A percentile compares a stretch with the other conserved stretches of the same genome.
Conservation (phyloP, 176 grass and related monocot genomes). For the Juncus effusus region DNA sequence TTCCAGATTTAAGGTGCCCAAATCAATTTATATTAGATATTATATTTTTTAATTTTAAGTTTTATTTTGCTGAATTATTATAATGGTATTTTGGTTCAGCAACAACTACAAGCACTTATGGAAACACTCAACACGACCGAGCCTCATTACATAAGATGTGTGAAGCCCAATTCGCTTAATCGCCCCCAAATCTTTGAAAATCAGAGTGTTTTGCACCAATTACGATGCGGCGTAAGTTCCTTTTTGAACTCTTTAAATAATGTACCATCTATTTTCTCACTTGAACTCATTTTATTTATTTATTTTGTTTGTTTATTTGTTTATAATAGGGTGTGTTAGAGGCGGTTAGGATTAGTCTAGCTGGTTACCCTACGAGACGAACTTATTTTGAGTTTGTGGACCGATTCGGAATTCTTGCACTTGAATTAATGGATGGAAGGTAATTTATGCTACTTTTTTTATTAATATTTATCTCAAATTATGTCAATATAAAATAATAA, state of each 20-base stretch:
- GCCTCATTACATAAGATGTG: conserved; percentile 90
- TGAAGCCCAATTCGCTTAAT: conserved; percentile 96
- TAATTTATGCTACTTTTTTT: conserved; percentile 25
- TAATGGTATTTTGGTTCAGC: conserved; percentile 39
- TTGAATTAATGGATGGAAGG: conserved; percentile 68
- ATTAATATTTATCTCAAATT: conserved; percentile 7
- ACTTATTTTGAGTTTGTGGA: conserved; percentile 96
- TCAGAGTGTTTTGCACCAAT: conserved; percentile 89
- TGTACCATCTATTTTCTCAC: not conserved
- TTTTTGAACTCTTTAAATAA: conserved; percentile 9
- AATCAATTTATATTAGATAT: not conserved
- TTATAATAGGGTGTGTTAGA: conserved; percentile 84
- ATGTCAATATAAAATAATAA: not conserved
- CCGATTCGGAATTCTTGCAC: conserved; percentile 85
- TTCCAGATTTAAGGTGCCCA: conserved; percentile 88
- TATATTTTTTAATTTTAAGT: too few species aligned
- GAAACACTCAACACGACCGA: conserved; percentile 86
- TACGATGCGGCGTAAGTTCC: conserved; percentile 88
- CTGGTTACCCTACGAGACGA: conserved; percentile 94
- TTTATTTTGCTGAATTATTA: not conserved
- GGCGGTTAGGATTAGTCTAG: conserved; percentile 98
- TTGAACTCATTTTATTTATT: conserved; percentile 9
- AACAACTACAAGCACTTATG: conserved; percentile 99
- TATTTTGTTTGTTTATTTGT: conserved; percentile 19
- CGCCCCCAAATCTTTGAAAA: conserved; percentile 95